Base-by-base conservation (phyloP, 2,329 filamentous ascomycete genomes). In the Talaromyces sp. region DNA sequence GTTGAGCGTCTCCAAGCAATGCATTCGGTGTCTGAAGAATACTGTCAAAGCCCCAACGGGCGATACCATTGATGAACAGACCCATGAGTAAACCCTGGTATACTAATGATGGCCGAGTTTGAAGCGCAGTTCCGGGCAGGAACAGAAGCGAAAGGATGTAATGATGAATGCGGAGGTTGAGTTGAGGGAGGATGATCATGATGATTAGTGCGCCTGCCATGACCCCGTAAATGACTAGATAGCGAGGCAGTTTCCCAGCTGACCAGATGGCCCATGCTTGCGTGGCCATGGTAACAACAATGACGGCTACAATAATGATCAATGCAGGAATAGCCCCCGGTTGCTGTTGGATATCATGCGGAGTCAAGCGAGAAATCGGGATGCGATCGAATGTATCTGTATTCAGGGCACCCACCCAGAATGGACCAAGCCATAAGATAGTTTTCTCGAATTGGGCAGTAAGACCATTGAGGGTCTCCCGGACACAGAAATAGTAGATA, bases 371-470 rank as follows among this genome's bases (percentile, higher is more conserved):
- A 64, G 86, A 84, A 49, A 88, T 85, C 0, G 86, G 86, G 59
- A 88, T 86, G 58, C 82, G 82, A 74, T 88, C 86, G 70, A 88
- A 88, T 0, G 86, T 88, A 73, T 88, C 85, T 69, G 86, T 88
- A 75, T 87, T 87, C 62, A 88, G 70, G 25, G 84, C 85, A 17
- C 85, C 86, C 3, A 88, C 79, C 86, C 86, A 88, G 67, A 83
- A 85, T 11, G 82, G 80, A 0, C 86, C 85, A 0, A 88, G 78
- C 86, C 86, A 88, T 25, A 88, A 79, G 25, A 88, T 70, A 0
- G 85, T 87, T 73, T 87, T 88, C 68, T 88, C 86, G 59, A 86
- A 71, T 68, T 87, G 85, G 5, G 86, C 86, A 3, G 81, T 80
- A 1, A 88, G 76, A 22, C 80, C 77, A 2, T 74, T 75, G 2